Evolutionary conservation across 257 asterid genomes (phyloP), one percentile per base, ranked within the genome.

Genomic region (Solanum arcanum): DNA sequence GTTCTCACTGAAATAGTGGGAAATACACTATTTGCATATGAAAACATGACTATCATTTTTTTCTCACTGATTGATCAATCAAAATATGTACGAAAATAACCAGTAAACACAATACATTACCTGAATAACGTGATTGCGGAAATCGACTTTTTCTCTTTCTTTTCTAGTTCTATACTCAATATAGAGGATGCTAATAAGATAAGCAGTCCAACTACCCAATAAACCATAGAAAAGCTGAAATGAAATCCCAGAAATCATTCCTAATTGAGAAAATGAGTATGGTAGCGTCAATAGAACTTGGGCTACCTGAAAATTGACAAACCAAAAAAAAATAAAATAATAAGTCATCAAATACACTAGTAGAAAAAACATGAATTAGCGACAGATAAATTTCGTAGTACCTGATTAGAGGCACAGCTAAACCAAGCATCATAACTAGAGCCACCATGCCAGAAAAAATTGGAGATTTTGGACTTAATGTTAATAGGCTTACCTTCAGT

Each of bases 381-480:
- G 8, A 25, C 74, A 3, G 9, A 27, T 5, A 66, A 66, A 66
- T 31, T 31, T 56, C 7, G 12, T 42, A 37, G 78, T 46, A 80
- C 85, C 85, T 80, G 85, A 47, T 80, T 80, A 29, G 85, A 80
- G 68, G 85, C 85, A 80, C 68, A 47, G 2, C 85, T 80, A 47
- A 91, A 91, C 93, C 93, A 91, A 62, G 93, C 93, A 74, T 91
- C 93, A 81, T 91, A 91, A 13, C 89, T 90, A 3, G 91, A 91
- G 76, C 91, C 93, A 16, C 93, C 93, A n/a, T 91, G 93, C 93
- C 93, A 91, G 64, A 91, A 89, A 3, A 89, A 68, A 27, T 86
- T 88, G 11, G 91, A 89, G 9, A 91, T 39, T 72, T 80, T 89
- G 9, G 93, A 89, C 72, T 89, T 89, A 49, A 88, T 2, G 16